Conservation (phyloP, 257 asterid genomes). For the Pogostemon cablin region DNA sequence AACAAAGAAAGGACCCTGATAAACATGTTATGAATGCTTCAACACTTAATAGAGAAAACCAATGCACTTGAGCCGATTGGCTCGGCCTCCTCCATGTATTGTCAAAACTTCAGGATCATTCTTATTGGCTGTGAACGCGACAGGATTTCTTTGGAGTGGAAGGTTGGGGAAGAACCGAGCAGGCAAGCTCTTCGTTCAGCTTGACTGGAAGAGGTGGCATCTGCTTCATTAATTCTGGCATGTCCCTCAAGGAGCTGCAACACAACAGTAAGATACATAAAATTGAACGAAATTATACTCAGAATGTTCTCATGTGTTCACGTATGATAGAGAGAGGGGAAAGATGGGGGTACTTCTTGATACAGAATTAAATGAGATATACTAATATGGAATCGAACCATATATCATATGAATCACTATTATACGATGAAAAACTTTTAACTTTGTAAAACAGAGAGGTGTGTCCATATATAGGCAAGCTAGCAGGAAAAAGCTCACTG, state of each 20-base stretch:
- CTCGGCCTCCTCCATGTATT: background rate
- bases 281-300: background rate
- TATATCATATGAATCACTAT: background rate
- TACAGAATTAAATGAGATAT: background rate
- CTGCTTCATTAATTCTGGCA: conserved; percentile 71
- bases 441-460: background rate
- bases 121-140: background rate
- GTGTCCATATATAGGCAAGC: background rate
- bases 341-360: too few species aligned
- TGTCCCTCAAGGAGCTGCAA: conserved; percentile 55
- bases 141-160: conserved; percentile 51
- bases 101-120: conserved; percentile 26
- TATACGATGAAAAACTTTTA: background rate
- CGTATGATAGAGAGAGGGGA: background rate
- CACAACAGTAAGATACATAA: conserved; percentile 24
- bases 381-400: background rate
- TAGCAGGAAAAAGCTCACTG: background rate
- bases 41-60: conserved; percentile 23
- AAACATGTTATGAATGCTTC: background rate
- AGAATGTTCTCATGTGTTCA: background rate
- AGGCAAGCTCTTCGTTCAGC: conserved; percentile 79
- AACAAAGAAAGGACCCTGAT: background rate
- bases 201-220: conserved; percentile 91
- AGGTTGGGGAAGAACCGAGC: conserved; percentile 51
- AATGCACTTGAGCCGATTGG: conserved; percentile 19